Evolutionary conservation across 805 yeast genomes (phyloP).

Genomic region (Saccharomycopsis microspora): DNA sequence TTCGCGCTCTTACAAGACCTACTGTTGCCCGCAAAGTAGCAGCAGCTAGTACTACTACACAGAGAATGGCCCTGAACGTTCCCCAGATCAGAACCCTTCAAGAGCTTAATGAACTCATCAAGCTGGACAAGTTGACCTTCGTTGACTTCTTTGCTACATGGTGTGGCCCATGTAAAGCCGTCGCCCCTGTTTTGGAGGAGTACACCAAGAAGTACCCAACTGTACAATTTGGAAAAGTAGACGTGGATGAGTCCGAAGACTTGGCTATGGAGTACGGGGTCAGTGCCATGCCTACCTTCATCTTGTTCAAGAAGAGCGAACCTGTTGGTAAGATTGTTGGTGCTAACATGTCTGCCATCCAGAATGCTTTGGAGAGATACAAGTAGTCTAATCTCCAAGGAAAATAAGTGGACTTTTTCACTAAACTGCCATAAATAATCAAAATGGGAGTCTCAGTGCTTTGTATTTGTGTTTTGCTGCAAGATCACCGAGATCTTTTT

Average conservation of each 20-base stretch:
- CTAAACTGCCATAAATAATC: no score
- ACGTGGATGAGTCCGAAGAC: slow-evolving; percentile 53
- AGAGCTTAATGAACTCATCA: slow-evolving; percentile 4
- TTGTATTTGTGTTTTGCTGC: no score
- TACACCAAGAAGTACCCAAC: slow-evolving; percentile 28
- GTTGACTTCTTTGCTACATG: slow-evolving; percentile 63
- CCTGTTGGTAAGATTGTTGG: slow-evolving; percentile 51
- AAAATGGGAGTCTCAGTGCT: no score
- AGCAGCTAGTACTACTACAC: no score
- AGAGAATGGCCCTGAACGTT: neutral
- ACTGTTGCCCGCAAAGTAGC: no score
- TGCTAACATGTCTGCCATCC: slow-evolving; percentile 37
- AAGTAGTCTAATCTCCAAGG: neutral
- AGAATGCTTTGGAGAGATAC: slow-evolving; percentile 21
- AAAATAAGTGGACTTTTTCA: no score
- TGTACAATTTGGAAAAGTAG: slow-evolving; percentile 57
- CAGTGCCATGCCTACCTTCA: slow-evolving; percentile 69
- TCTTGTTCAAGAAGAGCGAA: slow-evolving; percentile 50
- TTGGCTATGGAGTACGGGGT: slow-evolving; percentile 51
- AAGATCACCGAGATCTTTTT: no score
- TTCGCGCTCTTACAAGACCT: no score
- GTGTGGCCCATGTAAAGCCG: slow-evolving; percentile 76
- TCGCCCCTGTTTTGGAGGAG: slow-evolving; percentile 44
- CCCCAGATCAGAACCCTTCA: slow-evolving; percentile 1
- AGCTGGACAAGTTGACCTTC: slow-evolving; percentile 31